Evolutionary conservation across 2,329 filamentous ascomycete species (phyloP), one percentile per base, ranked within the genome.

Genomic region (Epichloe gansuensis): DNA sequence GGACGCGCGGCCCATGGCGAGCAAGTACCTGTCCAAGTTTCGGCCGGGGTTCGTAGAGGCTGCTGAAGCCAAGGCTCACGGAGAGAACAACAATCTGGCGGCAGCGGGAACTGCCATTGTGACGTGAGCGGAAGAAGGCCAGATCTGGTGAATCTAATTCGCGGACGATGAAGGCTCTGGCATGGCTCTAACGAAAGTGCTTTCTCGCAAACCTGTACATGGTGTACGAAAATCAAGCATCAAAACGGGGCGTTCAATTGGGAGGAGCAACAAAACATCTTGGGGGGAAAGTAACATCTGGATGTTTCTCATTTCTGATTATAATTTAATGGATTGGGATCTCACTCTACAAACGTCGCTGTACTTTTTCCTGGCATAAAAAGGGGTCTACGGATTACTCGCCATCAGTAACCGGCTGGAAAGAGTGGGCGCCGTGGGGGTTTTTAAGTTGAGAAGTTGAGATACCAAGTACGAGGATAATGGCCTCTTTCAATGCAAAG

Each of bases 11-110:
- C 73, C 80, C 0, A 74, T 82, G 66, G 81, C 81, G 4, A 74
- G 71, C 3, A 84, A 83, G 57, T 82, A 82, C 56, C 69, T 85
- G 25, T 69, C 72, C 36, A 82, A 79, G 63, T 84, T 76, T 69
- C 73, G 81, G 15, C 80, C 79, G 3, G 70, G 65, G 6, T 82
- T 80, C 49, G 44, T 71, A 35, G 67, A 70, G 51, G 59, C 61
- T 38, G 64, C 61, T 38, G 60, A 58, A 38, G 59, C 55, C 36
- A 59, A 61, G 27, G 54, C 59, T 23, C 54, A 60, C 15, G 58
- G 57, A 35, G 59, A 59, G 8, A 55, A 51, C 13, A 38, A 58
- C 5, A 55, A 53, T 17, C 50, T 60, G 35, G 49, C 56, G 15
- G 38, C 51, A 27, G 53, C 61, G 31, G 57, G 63, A 17, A 57